phyloP scores from a whole-genome alignment of 805 yeast species.

The Candida montana region DNA sequence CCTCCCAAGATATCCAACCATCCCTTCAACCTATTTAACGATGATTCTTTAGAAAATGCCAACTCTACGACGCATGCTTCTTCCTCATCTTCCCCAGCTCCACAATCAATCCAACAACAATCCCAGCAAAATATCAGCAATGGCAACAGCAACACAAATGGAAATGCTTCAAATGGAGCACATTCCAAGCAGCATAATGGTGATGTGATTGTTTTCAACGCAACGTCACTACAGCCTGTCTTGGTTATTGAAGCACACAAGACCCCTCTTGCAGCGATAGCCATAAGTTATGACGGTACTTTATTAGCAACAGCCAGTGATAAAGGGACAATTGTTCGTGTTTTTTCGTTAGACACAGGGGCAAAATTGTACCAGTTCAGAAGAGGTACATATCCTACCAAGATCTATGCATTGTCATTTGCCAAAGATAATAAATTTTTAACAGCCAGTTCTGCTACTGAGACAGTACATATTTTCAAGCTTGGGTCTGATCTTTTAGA shows the following conservation, averaged over 20 bases:
- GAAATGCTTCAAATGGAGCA: neutral
- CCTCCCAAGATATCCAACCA: conserved; percentile 51
- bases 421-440: conserved; percentile 63
- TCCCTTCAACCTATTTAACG: conserved; percentile 4
- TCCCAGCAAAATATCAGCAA: conserved; percentile 27
- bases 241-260: conserved; percentile 73
- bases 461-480: conserved; percentile 88
- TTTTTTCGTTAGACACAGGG: conserved; percentile 61
- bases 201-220: conserved; percentile 63
- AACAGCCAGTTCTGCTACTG: conserved; percentile 83
- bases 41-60: conserved; percentile 3
- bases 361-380: conserved; percentile 62
- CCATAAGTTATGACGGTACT: conserved; percentile 59
- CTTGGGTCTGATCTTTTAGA: conserved; percentile 36
- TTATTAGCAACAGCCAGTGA: conserved; percentile 69
- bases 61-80: neutral
- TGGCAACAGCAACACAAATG: neutral
- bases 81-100: neutral
- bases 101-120: neutral
- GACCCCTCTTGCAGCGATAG: conserved; percentile 57
- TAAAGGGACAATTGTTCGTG: conserved; percentile 73
- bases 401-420: conserved; percentile 71
- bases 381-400: conserved; percentile 81
- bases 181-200: conserved; percentile 38
- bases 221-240: conserved; percentile 54